Evolutionary conservation across 2,329 filamentous ascomycete genomes (phyloP).

Genomic region (Colletotrichum sp.): DNA sequence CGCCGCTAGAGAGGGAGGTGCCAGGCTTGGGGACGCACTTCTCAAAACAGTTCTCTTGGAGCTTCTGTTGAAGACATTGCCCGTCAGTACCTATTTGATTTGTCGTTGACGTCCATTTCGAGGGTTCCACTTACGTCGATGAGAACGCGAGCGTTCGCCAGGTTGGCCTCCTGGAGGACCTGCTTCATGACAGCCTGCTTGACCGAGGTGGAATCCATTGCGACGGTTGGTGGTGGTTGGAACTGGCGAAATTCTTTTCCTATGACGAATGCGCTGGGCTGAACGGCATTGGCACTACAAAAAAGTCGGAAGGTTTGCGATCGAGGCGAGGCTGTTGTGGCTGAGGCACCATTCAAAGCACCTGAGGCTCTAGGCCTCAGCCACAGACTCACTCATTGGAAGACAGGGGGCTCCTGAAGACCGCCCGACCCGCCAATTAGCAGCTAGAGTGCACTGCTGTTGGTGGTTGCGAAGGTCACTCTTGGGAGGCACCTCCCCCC

Average conservation of each 20-base stretch:
- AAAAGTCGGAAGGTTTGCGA: constrained; percentile 15
- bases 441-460: neutral
- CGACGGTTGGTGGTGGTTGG: constrained; percentile 24
- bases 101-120: neutral
- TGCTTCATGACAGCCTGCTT: constrained; percentile 71
- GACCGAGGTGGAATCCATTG: constrained; percentile 63
- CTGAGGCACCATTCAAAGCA: neutral
- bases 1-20: constrained; percentile 67
- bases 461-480: neutral
- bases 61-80: constrained; percentile 58
- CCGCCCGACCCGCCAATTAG: neutral
- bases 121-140: constrained; percentile 64
- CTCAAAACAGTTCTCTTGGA: constrained; percentile 83
- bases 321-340: constrained; percentile 12
- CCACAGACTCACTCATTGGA: neutral
- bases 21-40: constrained; percentile 77
- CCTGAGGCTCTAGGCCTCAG: neutral
- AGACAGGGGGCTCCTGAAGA: neutral
- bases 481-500: neutral
- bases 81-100: neutral
- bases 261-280: neutral
- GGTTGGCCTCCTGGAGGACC: constrained; percentile 67
- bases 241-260: neutral
- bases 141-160: constrained; percentile 71
- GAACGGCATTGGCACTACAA: neutral